Evolutionary conservation across 164 flowering plant species (phyloP), one percentile per base, ranked within the genome.

Genomic region (Chloranthus sessilifolius): DNA sequence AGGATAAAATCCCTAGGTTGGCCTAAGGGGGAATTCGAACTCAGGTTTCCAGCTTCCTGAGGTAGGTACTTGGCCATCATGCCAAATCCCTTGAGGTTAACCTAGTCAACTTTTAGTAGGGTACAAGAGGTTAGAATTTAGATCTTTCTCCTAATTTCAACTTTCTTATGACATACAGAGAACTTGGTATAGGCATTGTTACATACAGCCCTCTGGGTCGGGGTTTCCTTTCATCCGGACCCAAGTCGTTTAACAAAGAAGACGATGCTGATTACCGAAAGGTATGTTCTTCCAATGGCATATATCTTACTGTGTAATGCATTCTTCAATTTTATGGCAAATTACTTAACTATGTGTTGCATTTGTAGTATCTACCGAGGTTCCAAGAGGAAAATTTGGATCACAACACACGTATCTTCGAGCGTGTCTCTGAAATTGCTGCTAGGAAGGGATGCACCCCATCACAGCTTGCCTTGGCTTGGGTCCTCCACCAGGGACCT

Each of bases 111-210:
- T n/a, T n/a, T n/a, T n/a, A n/a, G n/a, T 10, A 41, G 15, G 21
- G 17, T 2, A 9, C 44, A 19, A 8, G 19, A 41, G 7, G 17
- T 19, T 1, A 41, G 8, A 15, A 15, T 10, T 19, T 3, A 21
- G 21, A 41, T 23, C 24, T 41, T 41, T 19, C 21, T 16, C 7
- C 8, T 10, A 3, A 41, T 15, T 17, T 41, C 7, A 10, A 2
- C 19, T 39, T 37, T 19, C 3, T 55, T 17, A 20, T 3, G 2
- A 7, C 45, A 1, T 8, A 30, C 56, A 70, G 66, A 46, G 70
- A 72, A 50, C 67, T 72, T 39, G 76, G 72, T 11, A 72, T 72
- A 28, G 76, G 76, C 12, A 72, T 68, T 37, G 76, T 72, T 9
- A 43, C 71, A 21, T 65, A 72, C 38, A 68, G 76, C 27, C 73